These are phyloP conservation scores for Coniosporium apollinis DNA, from an alignment of 495 filamentous ascomycete species.

Conservation along the genomic window DNA sequence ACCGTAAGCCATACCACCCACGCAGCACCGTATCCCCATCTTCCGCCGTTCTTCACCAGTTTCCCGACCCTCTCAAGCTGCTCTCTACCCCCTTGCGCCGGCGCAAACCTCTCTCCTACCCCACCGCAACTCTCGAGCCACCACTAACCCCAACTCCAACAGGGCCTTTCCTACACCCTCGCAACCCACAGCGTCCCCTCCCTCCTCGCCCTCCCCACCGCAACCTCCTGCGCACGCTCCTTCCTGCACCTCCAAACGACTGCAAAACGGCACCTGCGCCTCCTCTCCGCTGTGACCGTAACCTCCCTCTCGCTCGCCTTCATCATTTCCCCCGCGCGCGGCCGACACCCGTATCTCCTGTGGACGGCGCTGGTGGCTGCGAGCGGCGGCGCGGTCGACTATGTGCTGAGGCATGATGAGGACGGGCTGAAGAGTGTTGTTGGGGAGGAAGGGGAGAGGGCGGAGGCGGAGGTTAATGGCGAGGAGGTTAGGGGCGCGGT, in stretches of 20 bases:
- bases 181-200: slow-evolving; percentile 56
- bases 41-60: slow-evolving; percentile 11
- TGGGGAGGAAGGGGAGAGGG: slow-evolving; percentile 14
- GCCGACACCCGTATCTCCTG: slow-evolving; percentile 69
- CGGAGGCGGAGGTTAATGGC: slow-evolving; percentile 43
- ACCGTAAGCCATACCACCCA: slow-evolving; percentile 58
- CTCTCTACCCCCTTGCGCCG: slow-evolving; percentile 10
- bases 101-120: no score
- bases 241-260: slow-evolving; percentile 44
- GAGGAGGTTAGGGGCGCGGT: slow-evolving; percentile 62
- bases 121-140: slow-evolving; percentile 7
- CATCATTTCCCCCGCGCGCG: slow-evolving; percentile 46
- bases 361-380: slow-evolving; percentile 50
- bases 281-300: slow-evolving; percentile 42
- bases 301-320: slow-evolving; percentile 56
- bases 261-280: slow-evolving; percentile 39
- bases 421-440: slow-evolving; percentile 19
- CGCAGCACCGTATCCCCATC: background rate
- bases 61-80: no score
- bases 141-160: slow-evolving; percentile 7
- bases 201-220: slow-evolving; percentile 58
- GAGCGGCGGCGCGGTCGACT: slow-evolving; percentile 36
- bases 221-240: slow-evolving; percentile 44
- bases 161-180: slow-evolving; percentile 77
- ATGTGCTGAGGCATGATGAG: slow-evolving; percentile 30